Evolutionary conservation across 768 basidiomycete species (phyloP), one percentile per base, ranked within the genome.

Genomic region (Boletus vinaceobasis): DNA sequence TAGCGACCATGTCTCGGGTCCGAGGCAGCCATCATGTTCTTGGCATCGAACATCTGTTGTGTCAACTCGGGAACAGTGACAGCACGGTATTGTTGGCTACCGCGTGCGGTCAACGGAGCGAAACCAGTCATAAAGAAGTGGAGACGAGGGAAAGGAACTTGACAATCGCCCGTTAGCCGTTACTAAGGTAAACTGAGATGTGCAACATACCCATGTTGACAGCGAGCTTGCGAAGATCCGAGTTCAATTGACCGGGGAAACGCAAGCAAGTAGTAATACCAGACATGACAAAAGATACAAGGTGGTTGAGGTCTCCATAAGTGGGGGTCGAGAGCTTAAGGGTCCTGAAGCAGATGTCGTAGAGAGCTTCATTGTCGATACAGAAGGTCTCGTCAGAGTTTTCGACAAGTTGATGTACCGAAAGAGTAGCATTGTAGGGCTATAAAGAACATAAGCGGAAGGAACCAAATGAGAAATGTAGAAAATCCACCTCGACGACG

Each of bases 351-450:
- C 95, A 98, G 69, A 99, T 99, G 70, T 98, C 97, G 76, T 98
- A 97, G 52, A 99, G 87, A 29, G 96, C 97, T 74, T 98, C 96
- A 73, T 98, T 98, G 72, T 98, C 96, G 71, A 99, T 98, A 75
- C 96, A 98, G 90, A 98, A 98, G 17, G 97, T 98, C 77, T 97
- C 94, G 69, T 98, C 96, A 35, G 96, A 98, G 83, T 98, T 98
- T 77, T 98, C 97, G 49, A 98, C 97, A 40, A 98, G 86, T 76
- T 98, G 97, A 73, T 98, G 96, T 11, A 98, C 93, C 49, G 93
- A 97, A 50, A 98, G 89, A 5, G 94, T 97, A 33, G 96, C 97
- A 73, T 98, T 98, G 83, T 98, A 99, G 3, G 97, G 96, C 89
- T 90, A 62, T 38, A 50, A 38, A 47, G 15, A 44, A n/a, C 2